phyloP scores from a whole-genome alignment of 352 stramenopile species.

The Globisporangium yorkense region DNA sequence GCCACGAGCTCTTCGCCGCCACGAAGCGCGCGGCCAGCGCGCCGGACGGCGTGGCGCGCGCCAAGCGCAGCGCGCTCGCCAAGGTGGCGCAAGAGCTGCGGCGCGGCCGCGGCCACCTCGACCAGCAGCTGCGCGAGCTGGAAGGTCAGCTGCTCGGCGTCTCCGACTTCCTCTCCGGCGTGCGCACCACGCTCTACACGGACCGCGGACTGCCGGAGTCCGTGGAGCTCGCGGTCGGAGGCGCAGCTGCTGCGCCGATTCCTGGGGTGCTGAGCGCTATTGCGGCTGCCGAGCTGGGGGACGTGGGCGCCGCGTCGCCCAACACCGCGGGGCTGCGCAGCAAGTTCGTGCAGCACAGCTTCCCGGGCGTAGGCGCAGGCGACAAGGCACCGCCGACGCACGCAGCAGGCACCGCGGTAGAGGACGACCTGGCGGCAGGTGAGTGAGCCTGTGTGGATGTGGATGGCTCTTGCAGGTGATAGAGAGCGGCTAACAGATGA shows the following conservation, averaged over 20 bases:
- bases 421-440: slow-evolving; percentile 67
- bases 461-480: too few species aligned
- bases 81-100: slow-evolving; percentile 64
- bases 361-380: slow-evolving; percentile 6
- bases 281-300: slow-evolving; percentile 13
- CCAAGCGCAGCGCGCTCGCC: slow-evolving; percentile 46
- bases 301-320: slow-evolving; percentile 5
- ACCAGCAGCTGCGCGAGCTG: slow-evolving; percentile 55
- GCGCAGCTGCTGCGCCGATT: neutral
- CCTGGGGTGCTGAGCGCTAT: neutral
- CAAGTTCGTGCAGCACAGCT: slow-evolving; percentile 18
- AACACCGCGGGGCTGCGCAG: slow-evolving; percentile 14
- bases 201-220: slow-evolving; percentile 9
- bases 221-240: neutral
- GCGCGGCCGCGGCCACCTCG: slow-evolving; percentile 42
- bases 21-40: slow-evolving; percentile 53
- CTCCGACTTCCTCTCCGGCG: slow-evolving; percentile 51
- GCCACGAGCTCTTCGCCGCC: slow-evolving; percentile 54
- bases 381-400: slow-evolving; percentile 20
- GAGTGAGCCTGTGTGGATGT: neutral
- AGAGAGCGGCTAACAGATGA: neutral
- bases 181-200: slow-evolving; percentile 34
- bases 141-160: slow-evolving; percentile 56
- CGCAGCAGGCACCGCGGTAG: slow-evolving; percentile 32
- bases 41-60: slow-evolving; percentile 30